These are phyloP conservation scores for Teratosphaeria pseudoeucalypti DNA, from an alignment of 2,329 filamentous ascomycete species.

Conservation along the genomic window DNA sequence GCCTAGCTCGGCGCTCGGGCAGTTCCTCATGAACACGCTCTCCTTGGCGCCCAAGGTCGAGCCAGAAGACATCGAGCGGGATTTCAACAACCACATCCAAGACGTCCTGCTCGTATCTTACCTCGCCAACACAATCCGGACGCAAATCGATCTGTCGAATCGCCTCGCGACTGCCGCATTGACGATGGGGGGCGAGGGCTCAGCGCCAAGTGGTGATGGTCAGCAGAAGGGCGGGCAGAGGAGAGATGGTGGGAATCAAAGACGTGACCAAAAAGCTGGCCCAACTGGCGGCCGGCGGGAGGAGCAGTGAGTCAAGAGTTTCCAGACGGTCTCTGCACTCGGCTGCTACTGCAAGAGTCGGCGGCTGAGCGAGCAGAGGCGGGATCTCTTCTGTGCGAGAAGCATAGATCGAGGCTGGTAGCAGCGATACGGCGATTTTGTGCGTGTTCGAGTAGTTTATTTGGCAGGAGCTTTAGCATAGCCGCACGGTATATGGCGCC, in stretches of 20 bases:
- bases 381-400: neutral
- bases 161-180: conserved; percentile 61
- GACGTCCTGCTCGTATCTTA: conserved; percentile 97
- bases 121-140: conserved; percentile 95
- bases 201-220: conserved; percentile 5
- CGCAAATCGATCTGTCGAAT: conserved; percentile 96
- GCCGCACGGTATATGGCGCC: conserved; percentile 3
- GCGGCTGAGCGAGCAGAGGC: neutral
- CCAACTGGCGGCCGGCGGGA: conserved; percentile 22
- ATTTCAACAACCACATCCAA: conserved; percentile 99
- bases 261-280: conserved; percentile 10
- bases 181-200: conserved; percentile 29
- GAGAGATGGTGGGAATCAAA: conserved; percentile 7
- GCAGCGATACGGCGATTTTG: neutral
- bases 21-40: conserved; percentile 89
- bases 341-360: neutral
- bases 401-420: neutral
- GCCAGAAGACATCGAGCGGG: conserved; percentile 76
- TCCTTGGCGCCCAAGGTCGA: conserved; percentile 93
- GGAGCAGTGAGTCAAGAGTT: conserved; percentile 13
- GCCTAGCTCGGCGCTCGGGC: conserved; percentile 82
- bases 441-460: conserved; percentile 1
- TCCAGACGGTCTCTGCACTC: neutral
- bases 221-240: conserved; percentile 8
- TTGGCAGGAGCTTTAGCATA: neutral